These are phyloP conservation scores for Podospora fimiseda DNA, from an alignment of 495 filamentous ascomycete genomes.

Conservation along the genomic window DNA sequence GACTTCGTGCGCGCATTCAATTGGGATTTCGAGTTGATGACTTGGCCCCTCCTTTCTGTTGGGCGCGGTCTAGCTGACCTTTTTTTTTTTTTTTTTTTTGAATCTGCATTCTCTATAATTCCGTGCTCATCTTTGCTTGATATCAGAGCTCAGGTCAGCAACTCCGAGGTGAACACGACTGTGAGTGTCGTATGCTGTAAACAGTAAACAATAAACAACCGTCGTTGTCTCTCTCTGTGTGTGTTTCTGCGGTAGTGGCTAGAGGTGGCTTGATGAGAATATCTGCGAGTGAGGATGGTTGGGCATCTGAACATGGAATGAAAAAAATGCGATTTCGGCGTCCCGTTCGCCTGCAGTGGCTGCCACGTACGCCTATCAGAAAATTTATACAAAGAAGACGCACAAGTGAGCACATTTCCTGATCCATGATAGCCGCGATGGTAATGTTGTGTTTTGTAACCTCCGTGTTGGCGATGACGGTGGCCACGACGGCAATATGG, in stretches of 20 bases:
- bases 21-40: slow-evolving; percentile 7
- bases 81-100: neutral
- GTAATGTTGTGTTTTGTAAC: too few relatives aligned
- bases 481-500: neutral
- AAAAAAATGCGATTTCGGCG: neutral
- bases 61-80: slow-evolving; percentile 7
- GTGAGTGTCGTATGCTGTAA: neutral
- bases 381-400: neutral
- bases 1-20: slow-evolving; percentile 9
- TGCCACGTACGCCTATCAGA: slow-evolving; percentile 4
- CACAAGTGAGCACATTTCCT: neutral
- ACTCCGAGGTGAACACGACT: neutral
- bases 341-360: neutral
- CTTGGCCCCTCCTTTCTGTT: too few relatives aligned
- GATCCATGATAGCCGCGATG: too few relatives aligned
- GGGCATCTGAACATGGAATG: neutral
- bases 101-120: too few relatives aligned
- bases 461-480: neutral
- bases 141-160: neutral
- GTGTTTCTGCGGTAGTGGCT: too few relatives aligned
- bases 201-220: too few relatives aligned
- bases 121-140: neutral
- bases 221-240: too few relatives aligned
- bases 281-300: neutral
- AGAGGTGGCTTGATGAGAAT: slow-evolving; percentile 1